phyloP scores from a whole-genome alignment of 75 land plant species.

The Cunninghamia lanceolata region DNA sequence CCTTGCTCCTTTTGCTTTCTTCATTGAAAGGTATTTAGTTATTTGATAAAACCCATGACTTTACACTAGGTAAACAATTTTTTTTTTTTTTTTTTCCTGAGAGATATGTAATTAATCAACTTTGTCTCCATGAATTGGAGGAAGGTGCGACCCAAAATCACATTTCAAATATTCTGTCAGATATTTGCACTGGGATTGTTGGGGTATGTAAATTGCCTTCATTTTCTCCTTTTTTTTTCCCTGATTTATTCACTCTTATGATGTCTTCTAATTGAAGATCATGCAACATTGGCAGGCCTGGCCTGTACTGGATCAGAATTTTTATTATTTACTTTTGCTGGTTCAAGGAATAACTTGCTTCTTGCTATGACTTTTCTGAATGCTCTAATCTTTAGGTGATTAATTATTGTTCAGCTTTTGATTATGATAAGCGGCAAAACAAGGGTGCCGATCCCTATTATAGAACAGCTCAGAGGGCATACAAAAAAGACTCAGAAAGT shows the following conservation, averaged over 20 bases:
- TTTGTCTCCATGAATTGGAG: neutral
- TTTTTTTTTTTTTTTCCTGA: no score
- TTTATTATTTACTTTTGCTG: slow-evolving; percentile 23
- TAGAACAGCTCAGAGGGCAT: no score
- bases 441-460: no score
- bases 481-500: no score
- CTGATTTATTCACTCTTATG: no score
- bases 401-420: no score
- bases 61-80: no score
- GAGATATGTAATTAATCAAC: no score
- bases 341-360: slow-evolving; percentile 31
- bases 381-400: slow-evolving; percentile 28
- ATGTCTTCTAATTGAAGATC: no score
- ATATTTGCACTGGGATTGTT: slow-evolving; percentile 16
- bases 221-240: no score
- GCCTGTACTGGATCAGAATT: slow-evolving; percentile 13
- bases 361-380: slow-evolving; percentile 32
- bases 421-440: no score
- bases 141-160: slow-evolving; percentile 16
- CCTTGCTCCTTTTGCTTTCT: slow-evolving; percentile 49
- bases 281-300: slow-evolving; percentile 10
- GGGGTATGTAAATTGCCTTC: slow-evolving; percentile 1
- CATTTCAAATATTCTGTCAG: slow-evolving; percentile 12
- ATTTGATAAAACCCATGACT: no score
- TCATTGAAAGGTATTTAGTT: slow-evolving; percentile 31